Evolutionary conservation across 2,329 filamentous ascomycete genomes (phyloP).

Genomic region (Pleurostoma richardsiae): DNA sequence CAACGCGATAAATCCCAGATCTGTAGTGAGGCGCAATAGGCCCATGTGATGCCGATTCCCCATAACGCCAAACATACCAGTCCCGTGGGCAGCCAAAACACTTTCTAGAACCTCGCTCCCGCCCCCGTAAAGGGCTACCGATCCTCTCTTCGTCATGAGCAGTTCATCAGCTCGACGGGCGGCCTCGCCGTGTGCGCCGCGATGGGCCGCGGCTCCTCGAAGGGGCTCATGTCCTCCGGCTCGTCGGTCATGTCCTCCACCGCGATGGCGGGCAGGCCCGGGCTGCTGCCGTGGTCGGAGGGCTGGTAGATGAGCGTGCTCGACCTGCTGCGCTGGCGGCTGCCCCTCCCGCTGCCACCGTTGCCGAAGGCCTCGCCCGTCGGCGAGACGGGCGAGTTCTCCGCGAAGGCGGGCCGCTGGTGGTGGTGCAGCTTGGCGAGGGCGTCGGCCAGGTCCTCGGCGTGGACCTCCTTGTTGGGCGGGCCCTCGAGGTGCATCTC

Average conservation of each 20-base stretch:
- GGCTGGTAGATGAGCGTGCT: constrained; percentile 64
- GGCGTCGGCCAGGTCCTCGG: constrained; percentile 63
- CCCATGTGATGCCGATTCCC: too few relatives aligned
- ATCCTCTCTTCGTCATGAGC: constrained; percentile 20
- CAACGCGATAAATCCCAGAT: too few relatives aligned
- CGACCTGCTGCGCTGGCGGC: constrained; percentile 47
- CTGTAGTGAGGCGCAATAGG: too few relatives aligned
- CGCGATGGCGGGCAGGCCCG: constrained; percentile 57
- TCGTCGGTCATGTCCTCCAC: constrained; percentile 64
- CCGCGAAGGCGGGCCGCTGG: constrained; percentile 16
- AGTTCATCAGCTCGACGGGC: constrained; percentile 60
- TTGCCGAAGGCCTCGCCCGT: constrained; percentile 9
- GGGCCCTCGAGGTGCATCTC: constrained; percentile 63
- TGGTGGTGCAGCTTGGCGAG: constrained; percentile 55
- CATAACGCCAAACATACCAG: too few relatives aligned
- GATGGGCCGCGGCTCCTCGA: constrained; percentile 40
- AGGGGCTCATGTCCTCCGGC: constrained; percentile 36
- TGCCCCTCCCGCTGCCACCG: constrained; percentile 8
- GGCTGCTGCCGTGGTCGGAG: constrained; percentile 46
- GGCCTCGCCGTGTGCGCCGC: constrained; percentile 57
- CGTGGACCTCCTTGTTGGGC: constrained; percentile 65
- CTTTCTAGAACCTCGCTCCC: too few relatives aligned
- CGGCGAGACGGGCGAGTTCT: constrained; percentile 15
- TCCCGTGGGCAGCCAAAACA: too few relatives aligned
- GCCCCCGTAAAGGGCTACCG: neutral